These are phyloP conservation scores for Dendrostoma leiphaemia DNA, from an alignment of 2,329 filamentous ascomycete genomes.

Conservation along the genomic window DNA sequence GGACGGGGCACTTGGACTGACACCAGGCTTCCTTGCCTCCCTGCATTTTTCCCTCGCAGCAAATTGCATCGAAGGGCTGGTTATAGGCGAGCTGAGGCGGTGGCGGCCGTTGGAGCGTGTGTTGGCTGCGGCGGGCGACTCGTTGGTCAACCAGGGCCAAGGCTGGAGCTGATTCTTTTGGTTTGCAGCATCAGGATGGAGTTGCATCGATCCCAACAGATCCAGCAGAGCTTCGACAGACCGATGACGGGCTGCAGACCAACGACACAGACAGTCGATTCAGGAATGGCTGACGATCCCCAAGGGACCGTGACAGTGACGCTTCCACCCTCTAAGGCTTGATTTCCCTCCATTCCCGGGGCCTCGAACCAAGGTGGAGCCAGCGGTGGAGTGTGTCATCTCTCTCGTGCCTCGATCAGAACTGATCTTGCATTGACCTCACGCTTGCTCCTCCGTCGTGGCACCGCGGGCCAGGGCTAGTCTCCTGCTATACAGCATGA, in stretches of 20 bases:
- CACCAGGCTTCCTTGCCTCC: too few species aligned
- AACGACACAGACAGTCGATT: neutral
- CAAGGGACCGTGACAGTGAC: neutral
- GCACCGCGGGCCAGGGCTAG: too few species aligned
- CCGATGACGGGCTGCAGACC: neutral
- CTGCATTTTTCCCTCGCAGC: neutral
- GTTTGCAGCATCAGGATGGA: too few species aligned
- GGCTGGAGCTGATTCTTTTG: neutral
- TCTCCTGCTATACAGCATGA: too few species aligned
- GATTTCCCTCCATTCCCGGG: too few species aligned
- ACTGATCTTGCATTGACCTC: too few species aligned
- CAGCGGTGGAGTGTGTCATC: too few species aligned
- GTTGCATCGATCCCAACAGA: neutral
- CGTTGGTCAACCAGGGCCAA: neutral
- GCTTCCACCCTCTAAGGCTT: too few species aligned
- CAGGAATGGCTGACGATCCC: neutral
- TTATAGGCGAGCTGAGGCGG: neutral
- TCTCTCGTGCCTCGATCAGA: too few species aligned
- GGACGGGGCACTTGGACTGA: too few species aligned
- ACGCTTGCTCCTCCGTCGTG: too few species aligned
- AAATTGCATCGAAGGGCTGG: constrained; percentile 1
- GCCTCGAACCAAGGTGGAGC: too few species aligned
- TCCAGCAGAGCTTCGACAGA: neutral
- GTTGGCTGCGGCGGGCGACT: neutral
- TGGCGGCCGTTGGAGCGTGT: neutral